These are phyloP conservation scores for Ceratocystis colombiana DNA, from an alignment of 2,329 filamentous ascomycete species.

Conservation along the genomic window DNA sequence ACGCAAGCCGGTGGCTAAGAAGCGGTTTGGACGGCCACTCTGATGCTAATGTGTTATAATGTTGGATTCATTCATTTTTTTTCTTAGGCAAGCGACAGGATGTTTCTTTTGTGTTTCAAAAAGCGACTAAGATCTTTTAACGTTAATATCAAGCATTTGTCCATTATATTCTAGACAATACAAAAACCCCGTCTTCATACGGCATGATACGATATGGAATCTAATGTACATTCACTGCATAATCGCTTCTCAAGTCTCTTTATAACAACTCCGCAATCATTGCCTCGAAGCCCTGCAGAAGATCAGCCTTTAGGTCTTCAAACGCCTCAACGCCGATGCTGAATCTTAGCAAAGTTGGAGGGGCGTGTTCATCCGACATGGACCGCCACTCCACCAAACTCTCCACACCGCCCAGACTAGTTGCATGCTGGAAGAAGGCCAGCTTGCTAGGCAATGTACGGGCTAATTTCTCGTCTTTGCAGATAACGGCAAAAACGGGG, in stretches of 20 bases:
- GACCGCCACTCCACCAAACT: constrained; percentile 92
- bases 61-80: neutral
- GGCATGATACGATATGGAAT: too few relatives aligned
- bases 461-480: constrained; percentile 52
- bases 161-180: neutral
- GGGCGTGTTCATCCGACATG: constrained; percentile 69
- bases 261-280: constrained; percentile 35
- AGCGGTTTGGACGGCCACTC: constrained; percentile 26
- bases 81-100: constrained; percentile 2
- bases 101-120: neutral
- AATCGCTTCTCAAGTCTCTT: neutral
- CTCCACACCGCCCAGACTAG: constrained; percentile 86
- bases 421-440: constrained; percentile 83
- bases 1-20: constrained; percentile 37
- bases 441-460: constrained; percentile 65
- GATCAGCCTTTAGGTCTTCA: constrained; percentile 71
- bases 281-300: constrained; percentile 55
- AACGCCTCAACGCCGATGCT: constrained; percentile 80
- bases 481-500: constrained; percentile 70
- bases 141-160: neutral
- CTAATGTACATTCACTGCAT: neutral
- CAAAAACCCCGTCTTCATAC: too few relatives aligned
- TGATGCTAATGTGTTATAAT: neutral
- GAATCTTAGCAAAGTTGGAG: constrained; percentile 62
- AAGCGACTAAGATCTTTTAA: neutral